These are phyloP conservation scores for Barbatosphaeria neglecta DNA, from an alignment of 495 filamentous ascomycete genomes.

Conservation along the genomic window DNA sequence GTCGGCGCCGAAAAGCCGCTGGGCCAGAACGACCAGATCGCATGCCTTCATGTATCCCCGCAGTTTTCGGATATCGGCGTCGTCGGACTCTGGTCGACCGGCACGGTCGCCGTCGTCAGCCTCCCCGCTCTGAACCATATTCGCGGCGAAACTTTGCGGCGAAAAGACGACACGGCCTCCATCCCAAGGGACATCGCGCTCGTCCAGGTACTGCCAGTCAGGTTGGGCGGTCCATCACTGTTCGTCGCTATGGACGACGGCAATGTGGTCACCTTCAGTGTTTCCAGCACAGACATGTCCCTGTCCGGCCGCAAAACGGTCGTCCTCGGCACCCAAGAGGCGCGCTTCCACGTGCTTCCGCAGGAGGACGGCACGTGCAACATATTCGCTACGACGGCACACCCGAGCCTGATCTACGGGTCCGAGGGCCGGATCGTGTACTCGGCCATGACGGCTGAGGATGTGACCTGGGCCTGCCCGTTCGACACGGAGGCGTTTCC, in stretches of 20 bases:
- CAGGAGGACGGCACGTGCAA: conserved; percentile 50
- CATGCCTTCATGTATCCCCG: conserved; percentile 55
- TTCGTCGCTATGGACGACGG: conserved; percentile 95
- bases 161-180: conserved; percentile 54
- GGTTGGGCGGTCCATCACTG: conserved; percentile 49
- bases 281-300: conserved; percentile 44
- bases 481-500: conserved; percentile 78
- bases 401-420: conserved; percentile 85
- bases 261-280: conserved; percentile 72
- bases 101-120: conserved; percentile 58
- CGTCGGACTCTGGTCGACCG: conserved; percentile 74
- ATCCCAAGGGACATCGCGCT: conserved; percentile 76
- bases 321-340: conserved; percentile 75
- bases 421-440: conserved; percentile 81
- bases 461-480: conserved; percentile 65
- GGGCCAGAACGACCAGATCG: conserved; percentile 58
- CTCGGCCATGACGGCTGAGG: conserved; percentile 88
- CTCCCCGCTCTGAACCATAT: conserved; percentile 48
- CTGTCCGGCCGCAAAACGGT: conserved; percentile 68
- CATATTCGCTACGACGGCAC: conserved; percentile 88
- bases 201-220: conserved; percentile 52
- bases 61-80: conserved; percentile 46
- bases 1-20: conserved; percentile 48
- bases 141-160: conserved; percentile 27
- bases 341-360: conserved; percentile 67